Conservation (phyloP, 805 yeast species). For the Hanseniaspora lindneri region DNA sequence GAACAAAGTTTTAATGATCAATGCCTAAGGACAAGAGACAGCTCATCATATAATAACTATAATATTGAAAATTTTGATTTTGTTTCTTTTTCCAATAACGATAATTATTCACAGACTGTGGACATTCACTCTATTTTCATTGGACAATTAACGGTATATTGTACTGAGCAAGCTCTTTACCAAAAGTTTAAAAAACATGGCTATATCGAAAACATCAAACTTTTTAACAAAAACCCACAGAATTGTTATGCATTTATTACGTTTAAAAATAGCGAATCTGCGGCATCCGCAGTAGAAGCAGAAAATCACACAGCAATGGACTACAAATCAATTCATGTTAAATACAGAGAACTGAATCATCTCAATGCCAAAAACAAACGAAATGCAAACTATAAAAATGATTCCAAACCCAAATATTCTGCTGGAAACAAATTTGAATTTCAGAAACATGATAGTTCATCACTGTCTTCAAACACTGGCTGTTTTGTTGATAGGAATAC, state of each 20-base stretch:
- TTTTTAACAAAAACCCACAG: slow-evolving; percentile 40
- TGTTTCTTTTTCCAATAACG: no score
- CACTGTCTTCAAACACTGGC: no score
- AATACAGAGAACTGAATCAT: slow-evolving; percentile 53
- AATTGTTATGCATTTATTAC: slow-evolving; percentile 59
- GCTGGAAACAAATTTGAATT: no score
- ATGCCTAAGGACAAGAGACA: no score
- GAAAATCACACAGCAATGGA: slow-evolving; percentile 71
- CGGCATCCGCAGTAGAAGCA: slow-evolving; percentile 76
- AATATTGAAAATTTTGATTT: background rate
- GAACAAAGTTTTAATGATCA: no score
- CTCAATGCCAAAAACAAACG: slow-evolving; percentile 18
- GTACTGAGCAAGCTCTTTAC: slow-evolving; percentile 42
- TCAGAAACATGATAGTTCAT: no score
- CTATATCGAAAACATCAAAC: slow-evolving; percentile 41
- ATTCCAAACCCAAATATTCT: no score
- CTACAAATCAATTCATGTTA: slow-evolving; percentile 72
- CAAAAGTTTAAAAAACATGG: slow-evolving; percentile 62
- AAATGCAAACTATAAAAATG: background rate
- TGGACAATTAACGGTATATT: slow-evolving; percentile 52
- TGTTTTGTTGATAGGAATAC: no score
- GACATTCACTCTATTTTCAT: slow-evolving; percentile 68
- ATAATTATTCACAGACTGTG: slow-evolving; percentile 28
- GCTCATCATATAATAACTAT: no score
- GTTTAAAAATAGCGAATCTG: slow-evolving; percentile 53